Evolutionary conservation across 2,329 filamentous ascomycete species (phyloP).

Genomic region (Aspergillus sp.): DNA sequence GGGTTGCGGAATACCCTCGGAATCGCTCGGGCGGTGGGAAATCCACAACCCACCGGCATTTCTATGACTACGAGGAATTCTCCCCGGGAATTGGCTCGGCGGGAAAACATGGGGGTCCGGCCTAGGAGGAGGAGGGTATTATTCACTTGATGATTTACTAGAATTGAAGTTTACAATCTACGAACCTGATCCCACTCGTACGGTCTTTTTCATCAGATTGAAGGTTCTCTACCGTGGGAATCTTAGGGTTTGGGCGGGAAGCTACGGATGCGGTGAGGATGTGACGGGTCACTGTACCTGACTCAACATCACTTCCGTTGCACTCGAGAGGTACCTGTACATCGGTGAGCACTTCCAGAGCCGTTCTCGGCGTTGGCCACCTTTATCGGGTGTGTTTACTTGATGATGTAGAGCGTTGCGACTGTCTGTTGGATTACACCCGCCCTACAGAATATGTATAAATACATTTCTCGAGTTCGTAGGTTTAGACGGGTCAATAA

Average conservation of each 20-base stretch:
- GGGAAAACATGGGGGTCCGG: background rate
- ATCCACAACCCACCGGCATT: conserved; percentile 7
- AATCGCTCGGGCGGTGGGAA: conserved; percentile 36
- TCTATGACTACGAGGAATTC: background rate
- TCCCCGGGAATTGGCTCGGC: background rate
- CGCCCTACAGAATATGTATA: too few species aligned
- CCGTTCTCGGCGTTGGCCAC: too few species aligned
- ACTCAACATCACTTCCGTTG: background rate
- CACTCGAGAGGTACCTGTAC: background rate
- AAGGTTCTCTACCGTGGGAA: too few species aligned
- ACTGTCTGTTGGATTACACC: too few species aligned
- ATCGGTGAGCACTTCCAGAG: background rate
- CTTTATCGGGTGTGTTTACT: too few species aligned
- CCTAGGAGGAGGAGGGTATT: too few species aligned
- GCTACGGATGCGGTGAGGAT: background rate
- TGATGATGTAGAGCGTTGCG: too few species aligned
- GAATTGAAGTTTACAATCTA: too few species aligned
- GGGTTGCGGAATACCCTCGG: conserved; percentile 41
- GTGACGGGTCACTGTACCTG: background rate
- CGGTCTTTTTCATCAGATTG: background rate
- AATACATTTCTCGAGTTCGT: too few species aligned
- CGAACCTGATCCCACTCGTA: too few species aligned
- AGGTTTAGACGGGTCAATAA: too few species aligned
- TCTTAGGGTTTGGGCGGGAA: background rate
- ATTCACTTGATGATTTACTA: too few species aligned